Evolutionary conservation across 805 yeast genomes (phyloP).

Genomic region (Starmerella kuoi): DNA sequence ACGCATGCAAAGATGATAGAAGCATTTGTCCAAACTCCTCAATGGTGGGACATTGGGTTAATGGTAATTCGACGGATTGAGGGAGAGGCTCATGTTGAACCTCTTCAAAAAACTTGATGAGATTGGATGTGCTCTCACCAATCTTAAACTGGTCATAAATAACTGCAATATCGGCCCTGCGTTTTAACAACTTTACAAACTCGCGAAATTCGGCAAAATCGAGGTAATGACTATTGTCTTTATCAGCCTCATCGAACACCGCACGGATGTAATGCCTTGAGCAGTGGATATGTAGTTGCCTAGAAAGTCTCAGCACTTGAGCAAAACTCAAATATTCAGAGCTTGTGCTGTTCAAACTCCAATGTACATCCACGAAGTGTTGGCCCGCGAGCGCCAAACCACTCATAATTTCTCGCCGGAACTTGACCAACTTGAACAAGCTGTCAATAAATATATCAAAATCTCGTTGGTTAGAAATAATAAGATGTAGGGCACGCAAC

Average conservation of each 20-base stretch:
- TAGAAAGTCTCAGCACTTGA: slow-evolving; percentile 55
- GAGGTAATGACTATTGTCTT: slow-evolving; percentile 38
- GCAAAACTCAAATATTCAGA: slow-evolving; percentile 38
- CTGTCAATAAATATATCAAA: slow-evolving; percentile 46
- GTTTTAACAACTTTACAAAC: slow-evolving; percentile 58
- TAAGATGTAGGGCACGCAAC: slow-evolving; percentile 65
- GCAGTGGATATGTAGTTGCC: slow-evolving; percentile 60
- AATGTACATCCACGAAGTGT: slow-evolving; percentile 50
- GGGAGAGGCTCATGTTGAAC: slow-evolving; percentile 16
- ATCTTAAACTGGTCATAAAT: slow-evolving; percentile 37
- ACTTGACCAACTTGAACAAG: slow-evolving; percentile 41
- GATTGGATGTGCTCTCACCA: slow-evolving; percentile 9
- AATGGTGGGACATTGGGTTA: slow-evolving; percentile 14
- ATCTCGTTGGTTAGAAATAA: slow-evolving; percentile 44
- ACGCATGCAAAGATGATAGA: neutral
- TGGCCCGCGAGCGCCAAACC: slow-evolving; percentile 53
- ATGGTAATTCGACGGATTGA: slow-evolving; percentile 6
- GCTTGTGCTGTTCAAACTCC: slow-evolving; percentile 31
- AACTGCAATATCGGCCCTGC: slow-evolving; percentile 45
- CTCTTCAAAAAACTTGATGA: slow-evolving; percentile 7
- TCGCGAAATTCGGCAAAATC: slow-evolving; percentile 61
- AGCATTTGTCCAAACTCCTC: slow-evolving; percentile 34
- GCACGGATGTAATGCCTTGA: slow-evolving; percentile 39
- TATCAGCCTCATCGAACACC: slow-evolving; percentile 46
- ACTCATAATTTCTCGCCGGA: slow-evolving; percentile 50